Evolutionary conservation across 768 basidiomycete species (phyloP), one percentile per base, ranked within the genome.

Genomic region (Mycena metata): DNA sequence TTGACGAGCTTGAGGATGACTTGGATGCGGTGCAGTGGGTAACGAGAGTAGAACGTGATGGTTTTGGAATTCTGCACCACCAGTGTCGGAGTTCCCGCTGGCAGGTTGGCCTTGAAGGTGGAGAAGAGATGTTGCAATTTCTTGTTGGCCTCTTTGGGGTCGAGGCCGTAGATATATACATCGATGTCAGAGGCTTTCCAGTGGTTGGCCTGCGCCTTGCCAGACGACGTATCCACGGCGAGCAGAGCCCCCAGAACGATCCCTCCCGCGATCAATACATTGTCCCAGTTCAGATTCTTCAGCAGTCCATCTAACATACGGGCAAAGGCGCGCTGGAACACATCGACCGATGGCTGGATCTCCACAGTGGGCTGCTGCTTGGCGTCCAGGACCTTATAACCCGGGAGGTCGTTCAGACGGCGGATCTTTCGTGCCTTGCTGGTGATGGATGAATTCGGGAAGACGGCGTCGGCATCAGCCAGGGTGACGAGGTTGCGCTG

Each of bases 41-140:
- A 69, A 4, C 35, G 36, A 7, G 67, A 42, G n/a, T 64, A 69
- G 24, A 69, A 69, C 3, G 67, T 69, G 21, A 69, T 17, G 0
- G 67, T 59, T 21, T 62, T 61, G 2, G 67, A 57, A 24, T 63
- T 69, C 0, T 61, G 67, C 9, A 69, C 67, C 26, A 69, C 33
- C 1, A 68, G 47, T 17, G 33, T 17, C 13, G 54, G 60, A 1
- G n/a, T 51, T 2, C 61, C 49, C 5, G 36, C 36, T 12, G 64
- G 64, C 5, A 59, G 64, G 42, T 66, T 66, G 10, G 43, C n/a
- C 26, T 39, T 45, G 39, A 66, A 50, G 11, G 49, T 51, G 5
- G 19, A 5, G 26, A 46, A 66, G 10, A 66, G 21, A 15, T 57
- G 47, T n/a, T 49, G 12, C 45, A 66, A 9, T 43, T 66, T 66